Conservation (phyloP, 805 yeast genomes). For the Isabelozyma rhagii region DNA sequence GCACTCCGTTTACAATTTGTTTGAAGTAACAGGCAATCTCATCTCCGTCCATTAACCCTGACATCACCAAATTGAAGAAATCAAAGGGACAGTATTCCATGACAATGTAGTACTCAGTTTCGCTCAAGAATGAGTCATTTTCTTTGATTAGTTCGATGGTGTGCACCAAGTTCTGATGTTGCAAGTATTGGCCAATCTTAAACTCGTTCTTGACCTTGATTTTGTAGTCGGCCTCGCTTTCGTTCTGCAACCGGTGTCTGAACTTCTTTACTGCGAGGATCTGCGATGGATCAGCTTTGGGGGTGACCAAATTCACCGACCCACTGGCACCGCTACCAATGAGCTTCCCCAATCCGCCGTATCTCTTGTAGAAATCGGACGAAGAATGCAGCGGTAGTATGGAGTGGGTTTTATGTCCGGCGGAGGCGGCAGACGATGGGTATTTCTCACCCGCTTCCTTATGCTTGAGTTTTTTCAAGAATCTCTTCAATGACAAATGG, state of each 20-base stretch:
- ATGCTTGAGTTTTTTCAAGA: constrained; percentile 47
- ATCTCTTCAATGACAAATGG: constrained; percentile 40
- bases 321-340: constrained; percentile 96
- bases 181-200: constrained; percentile 70
- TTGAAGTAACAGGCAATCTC: constrained; percentile 81
- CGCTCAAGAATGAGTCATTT: constrained; percentile 20
- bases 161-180: constrained; percentile 74
- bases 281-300: constrained; percentile 47
- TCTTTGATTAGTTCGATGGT: constrained; percentile 80
- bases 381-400: constrained; percentile 12
- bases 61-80: constrained; percentile 90
- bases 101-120: constrained; percentile 55
- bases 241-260: constrained; percentile 60
- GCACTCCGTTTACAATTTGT: constrained; percentile 75
- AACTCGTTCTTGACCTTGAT: constrained; percentile 81
- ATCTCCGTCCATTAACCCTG: constrained; percentile 66
- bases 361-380: constrained; percentile 44
- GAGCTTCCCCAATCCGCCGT: constrained; percentile 65
- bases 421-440: constrained; percentile 2
- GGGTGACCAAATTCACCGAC: constrained; percentile 74
- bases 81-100: constrained; percentile 95
- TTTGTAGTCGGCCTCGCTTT: constrained; percentile 65
- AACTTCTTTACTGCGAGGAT: constrained; percentile 87
- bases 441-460: constrained; percentile 5
- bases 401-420: not conserved